Conservation (phyloP, 495 filamentous ascomycete species). For the Terfezia claveryi region DNA sequence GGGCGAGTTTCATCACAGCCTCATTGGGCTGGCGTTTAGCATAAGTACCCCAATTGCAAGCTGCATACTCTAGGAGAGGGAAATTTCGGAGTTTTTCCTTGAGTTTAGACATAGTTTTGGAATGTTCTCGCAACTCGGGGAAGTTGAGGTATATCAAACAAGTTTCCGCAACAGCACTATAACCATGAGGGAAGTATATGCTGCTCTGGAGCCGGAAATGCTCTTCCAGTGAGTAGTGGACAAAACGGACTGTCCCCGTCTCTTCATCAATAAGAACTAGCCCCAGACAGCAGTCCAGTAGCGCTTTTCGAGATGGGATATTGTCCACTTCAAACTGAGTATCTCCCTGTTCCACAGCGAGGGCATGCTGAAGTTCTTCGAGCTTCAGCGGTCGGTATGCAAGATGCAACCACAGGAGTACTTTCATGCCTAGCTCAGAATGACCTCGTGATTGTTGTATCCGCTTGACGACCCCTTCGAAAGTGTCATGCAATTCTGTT, state of each 20-base stretch:
- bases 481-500: neutral
- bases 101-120: neutral
- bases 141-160: neutral
- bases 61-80: neutral
- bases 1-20: neutral
- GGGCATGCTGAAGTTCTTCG: neutral
- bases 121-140: neutral
- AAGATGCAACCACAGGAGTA: neutral
- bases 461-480: neutral
- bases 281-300: constrained; percentile 3
- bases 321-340: neutral
- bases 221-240: constrained; percentile 8
- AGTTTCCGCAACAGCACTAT: neutral
- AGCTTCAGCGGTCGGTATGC: neutral
- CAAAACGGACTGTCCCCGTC: neutral
- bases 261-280: constrained; percentile 4
- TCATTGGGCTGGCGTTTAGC: neutral
- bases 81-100: neutral
- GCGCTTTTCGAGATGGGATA: neutral
- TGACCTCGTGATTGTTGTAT: neutral
- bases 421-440: neutral
- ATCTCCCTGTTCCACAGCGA: neutral
- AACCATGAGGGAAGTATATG: neutral
- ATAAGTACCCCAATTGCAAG: neutral
- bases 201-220: constrained; percentile 1